These are phyloP conservation scores for Phytophthora sp. DNA, from an alignment of 352 stramenopile species.

Conservation along the genomic window DNA sequence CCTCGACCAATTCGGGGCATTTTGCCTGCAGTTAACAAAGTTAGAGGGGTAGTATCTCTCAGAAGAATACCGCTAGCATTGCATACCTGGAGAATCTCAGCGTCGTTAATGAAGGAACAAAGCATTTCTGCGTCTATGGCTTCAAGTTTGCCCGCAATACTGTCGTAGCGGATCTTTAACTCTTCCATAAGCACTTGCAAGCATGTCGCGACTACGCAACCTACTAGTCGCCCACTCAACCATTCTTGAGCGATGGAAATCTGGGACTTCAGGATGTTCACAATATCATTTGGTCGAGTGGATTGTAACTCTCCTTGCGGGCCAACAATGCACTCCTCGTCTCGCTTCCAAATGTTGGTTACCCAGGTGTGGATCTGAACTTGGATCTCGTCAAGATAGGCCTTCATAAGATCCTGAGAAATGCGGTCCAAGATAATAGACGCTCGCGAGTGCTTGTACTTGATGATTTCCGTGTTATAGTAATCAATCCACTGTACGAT, in stretches of 20 bases:
- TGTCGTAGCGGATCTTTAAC: slow-evolving; percentile 73
- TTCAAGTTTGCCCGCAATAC: slow-evolving; percentile 47
- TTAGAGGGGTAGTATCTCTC: not conserved
- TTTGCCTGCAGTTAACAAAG: slow-evolving; percentile 52
- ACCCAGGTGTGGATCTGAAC: slow-evolving; percentile 85
- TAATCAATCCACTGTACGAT: slow-evolving; percentile 91
- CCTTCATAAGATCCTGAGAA: slow-evolving; percentile 74
- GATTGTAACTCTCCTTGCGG: slow-evolving; percentile 72
- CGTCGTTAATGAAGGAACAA: slow-evolving; percentile 89
- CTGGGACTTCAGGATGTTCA: slow-evolving; percentile 89
- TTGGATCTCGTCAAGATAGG: slow-evolving; percentile 80
- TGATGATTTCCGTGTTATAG: slow-evolving; percentile 88
- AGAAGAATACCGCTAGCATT: not conserved
- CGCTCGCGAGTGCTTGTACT: slow-evolving; percentile 76
- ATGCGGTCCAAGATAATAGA: slow-evolving; percentile 73
- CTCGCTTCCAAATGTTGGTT: slow-evolving; percentile 85
- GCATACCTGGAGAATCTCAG: slow-evolving; percentile 74
- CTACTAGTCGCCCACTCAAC: slow-evolving; percentile 69
- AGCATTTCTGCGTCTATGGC: slow-evolving; percentile 72
- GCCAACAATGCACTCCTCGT: slow-evolving; percentile 71
- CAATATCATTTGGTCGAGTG: slow-evolving; percentile 83
- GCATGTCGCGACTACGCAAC: slow-evolving; percentile 73
- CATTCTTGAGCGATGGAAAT: slow-evolving; percentile 87
- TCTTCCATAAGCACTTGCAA: slow-evolving; percentile 77
- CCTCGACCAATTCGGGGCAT: slow-evolving; percentile 81